Evolutionary conservation across 306 rosid species (phyloP).

Genomic region (Vachellia pachyceras): DNA sequence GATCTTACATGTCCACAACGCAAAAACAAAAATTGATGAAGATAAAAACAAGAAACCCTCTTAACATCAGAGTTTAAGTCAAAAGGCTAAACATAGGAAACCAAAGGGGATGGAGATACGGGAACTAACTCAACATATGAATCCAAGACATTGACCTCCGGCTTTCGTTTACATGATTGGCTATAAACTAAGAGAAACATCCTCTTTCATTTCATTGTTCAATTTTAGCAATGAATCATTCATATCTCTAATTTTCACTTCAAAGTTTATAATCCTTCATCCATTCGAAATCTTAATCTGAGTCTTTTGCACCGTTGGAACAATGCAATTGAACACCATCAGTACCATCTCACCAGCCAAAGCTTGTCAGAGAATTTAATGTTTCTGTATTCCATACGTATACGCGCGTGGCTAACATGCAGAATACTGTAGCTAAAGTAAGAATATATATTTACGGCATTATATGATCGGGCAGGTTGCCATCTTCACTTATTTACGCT

Average conservation of each 20-base stretch:
- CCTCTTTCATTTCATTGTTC: not conserved
- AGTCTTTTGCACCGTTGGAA: no score
- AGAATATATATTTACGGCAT: not conserved
- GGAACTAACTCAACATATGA: not conserved
- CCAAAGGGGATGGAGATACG: no score
- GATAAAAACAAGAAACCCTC: no score
- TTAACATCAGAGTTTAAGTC: no score
- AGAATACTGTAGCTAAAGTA: constrained; percentile 32
- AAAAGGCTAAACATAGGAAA: no score
- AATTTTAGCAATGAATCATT: no score
- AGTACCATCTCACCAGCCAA: constrained; percentile 16
- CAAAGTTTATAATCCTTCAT: not conserved
- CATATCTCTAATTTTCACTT: not conserved
- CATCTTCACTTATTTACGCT: constrained; percentile 21
- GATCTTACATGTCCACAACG: not conserved
- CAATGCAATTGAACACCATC: constrained; percentile 6
- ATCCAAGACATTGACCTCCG: not conserved
- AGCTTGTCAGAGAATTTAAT: not conserved
- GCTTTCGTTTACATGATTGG: not conserved
- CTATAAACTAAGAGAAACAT: not conserved
- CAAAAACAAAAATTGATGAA: no score
- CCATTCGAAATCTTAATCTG: not conserved
- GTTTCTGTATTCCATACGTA: constrained; percentile 26
- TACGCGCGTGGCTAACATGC: constrained; percentile 66
- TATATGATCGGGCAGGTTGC: not conserved